phyloP scores from a whole-genome alignment of 441 rosid species.

The Populus tomentosa region DNA sequence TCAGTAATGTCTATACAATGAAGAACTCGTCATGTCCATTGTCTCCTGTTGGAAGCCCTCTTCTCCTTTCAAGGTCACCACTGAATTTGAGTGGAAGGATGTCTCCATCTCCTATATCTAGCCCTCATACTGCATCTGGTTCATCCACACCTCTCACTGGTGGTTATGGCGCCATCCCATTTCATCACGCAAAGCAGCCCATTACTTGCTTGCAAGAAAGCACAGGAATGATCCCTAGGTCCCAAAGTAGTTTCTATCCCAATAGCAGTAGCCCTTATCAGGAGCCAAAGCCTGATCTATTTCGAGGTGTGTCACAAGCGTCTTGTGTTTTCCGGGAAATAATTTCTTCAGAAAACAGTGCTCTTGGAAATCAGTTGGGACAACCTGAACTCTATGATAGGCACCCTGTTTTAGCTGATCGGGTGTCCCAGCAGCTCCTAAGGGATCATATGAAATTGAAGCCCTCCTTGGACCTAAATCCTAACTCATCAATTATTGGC shows the following conservation, averaged over 20 bases:
- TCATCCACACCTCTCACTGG: constrained; percentile 69
- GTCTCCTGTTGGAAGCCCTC: constrained; percentile 75
- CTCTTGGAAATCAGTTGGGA: constrained; percentile 33
- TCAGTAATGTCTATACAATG: constrained; percentile 48
- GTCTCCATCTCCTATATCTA: constrained; percentile 67
- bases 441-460: constrained; percentile 60
- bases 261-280: constrained; percentile 34
- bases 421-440: constrained; percentile 64
- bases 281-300: constrained; percentile 50
- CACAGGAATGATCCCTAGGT: constrained; percentile 39
- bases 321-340: constrained; percentile 54
- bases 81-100: constrained; percentile 57
- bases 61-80: constrained; percentile 55
- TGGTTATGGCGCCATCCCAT: constrained; percentile 53
- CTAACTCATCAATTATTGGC: constrained; percentile 39
- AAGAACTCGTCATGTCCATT: constrained; percentile 61
- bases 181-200: constrained; percentile 43
- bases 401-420: constrained; percentile 53
- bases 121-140: constrained; percentile 65
- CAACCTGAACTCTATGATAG: constrained; percentile 26
- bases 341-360: constrained; percentile 40
- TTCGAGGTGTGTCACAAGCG: constrained; percentile 48
- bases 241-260: constrained; percentile 44
- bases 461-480: constrained; percentile 54
- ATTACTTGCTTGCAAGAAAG: constrained; percentile 48